Evolutionary conservation across 331 rosid genomes (phyloP).

Genomic region (Prunus yedoensis): DNA sequence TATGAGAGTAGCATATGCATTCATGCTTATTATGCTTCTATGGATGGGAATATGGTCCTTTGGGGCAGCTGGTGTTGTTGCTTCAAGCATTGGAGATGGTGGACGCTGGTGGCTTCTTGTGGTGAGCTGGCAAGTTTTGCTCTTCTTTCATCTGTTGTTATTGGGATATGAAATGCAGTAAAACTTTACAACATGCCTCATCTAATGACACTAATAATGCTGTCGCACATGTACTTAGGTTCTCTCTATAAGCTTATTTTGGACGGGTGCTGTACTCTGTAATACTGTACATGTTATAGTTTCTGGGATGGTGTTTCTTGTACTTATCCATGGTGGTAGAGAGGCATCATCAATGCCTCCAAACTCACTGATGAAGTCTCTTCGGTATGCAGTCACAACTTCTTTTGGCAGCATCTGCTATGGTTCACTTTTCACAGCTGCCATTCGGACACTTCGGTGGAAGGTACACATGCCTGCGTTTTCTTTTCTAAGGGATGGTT

Average conservation of each 20-base stretch:
- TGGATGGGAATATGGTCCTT: slow-evolving; percentile 96
- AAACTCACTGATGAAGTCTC: slow-evolving; percentile 61
- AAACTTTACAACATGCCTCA: slow-evolving; percentile 15
- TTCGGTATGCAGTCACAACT: slow-evolving; percentile 76
- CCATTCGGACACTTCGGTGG: slow-evolving; percentile 93
- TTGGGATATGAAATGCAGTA: slow-evolving; percentile 21
- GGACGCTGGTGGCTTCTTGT: slow-evolving; percentile 99
- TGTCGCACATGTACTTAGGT: slow-evolving; percentile 55
- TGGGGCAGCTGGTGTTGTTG: slow-evolving; percentile 98
- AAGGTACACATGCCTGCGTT: slow-evolving; percentile 45
- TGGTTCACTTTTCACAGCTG: slow-evolving; percentile 97
- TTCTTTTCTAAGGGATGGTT: slow-evolving; percentile 10
- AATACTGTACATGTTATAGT: slow-evolving; percentile 90
- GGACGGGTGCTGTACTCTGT: slow-evolving; percentile 96
- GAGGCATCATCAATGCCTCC: slow-evolving; percentile 64
- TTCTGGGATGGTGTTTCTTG: slow-evolving; percentile 91
- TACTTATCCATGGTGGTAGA: slow-evolving; percentile 71
- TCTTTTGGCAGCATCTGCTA: slow-evolving; percentile 98
- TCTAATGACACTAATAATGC: slow-evolving; percentile 27
- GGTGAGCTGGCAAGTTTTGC: slow-evolving; percentile 99
- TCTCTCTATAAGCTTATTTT: slow-evolving; percentile 88
- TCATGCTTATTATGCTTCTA: slow-evolving; percentile 77
- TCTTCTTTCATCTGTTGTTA: slow-evolving; percentile 42
- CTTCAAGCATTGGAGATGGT: slow-evolving; percentile 85
- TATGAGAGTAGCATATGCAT: slow-evolving; percentile 70